Evolutionary conservation across 2,329 filamentous ascomycete species (phyloP).

Genomic region (Epicoccum sorghinum): DNA sequence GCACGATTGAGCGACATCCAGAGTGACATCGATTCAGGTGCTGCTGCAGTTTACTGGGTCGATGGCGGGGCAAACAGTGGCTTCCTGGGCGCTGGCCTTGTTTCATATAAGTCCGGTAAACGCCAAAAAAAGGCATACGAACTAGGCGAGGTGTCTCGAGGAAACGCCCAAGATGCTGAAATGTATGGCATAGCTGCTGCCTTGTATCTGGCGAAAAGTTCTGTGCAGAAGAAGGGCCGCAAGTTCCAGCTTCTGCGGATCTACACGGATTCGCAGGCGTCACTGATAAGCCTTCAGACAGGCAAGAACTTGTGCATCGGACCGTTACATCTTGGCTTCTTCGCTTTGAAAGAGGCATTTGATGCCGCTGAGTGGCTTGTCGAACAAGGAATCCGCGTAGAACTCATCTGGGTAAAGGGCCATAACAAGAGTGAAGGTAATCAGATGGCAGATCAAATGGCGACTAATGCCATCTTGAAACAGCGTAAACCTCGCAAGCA

Average conservation of each 20-base stretch:
- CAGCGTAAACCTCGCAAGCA: no score
- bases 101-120: not conserved
- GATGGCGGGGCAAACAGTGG: conserved; percentile 1
- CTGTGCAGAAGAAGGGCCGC: not conserved
- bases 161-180: conserved; percentile 12
- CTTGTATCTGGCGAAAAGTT: not conserved
- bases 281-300: no score
- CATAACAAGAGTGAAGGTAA: no score
- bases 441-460: no score
- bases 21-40: not conserved
- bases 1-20: not conserved
- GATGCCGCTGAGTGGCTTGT: no score
- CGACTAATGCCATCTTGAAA: no score
- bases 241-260: conserved; percentile 4
- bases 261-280: conserved; percentile 1
- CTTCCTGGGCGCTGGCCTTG: conserved; percentile 11
- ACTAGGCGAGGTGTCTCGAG: not conserved
- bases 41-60: conserved; percentile 1
- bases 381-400: no score
- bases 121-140: not conserved
- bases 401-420: no score
- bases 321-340: no score
- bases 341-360: no score
- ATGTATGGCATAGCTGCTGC: conserved; percentile 17
- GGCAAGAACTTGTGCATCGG: no score